Conservation (phyloP, 2,329 filamentous ascomycete species). For the Aspergillus sp. region DNA sequence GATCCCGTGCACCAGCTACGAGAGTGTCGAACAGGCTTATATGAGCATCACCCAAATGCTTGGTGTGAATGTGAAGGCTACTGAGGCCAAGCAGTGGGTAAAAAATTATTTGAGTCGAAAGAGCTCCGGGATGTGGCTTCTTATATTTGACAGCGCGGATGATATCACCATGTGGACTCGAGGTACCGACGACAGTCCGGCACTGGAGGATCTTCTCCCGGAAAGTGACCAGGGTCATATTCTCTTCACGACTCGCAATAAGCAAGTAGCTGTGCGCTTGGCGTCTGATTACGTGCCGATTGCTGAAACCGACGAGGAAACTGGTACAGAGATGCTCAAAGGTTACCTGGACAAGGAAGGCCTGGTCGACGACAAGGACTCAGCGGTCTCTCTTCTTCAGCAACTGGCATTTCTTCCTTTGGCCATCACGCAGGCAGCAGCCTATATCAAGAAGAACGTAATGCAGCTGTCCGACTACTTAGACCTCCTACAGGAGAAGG, state of each 20-base stretch:
- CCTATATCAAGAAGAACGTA: conserved; percentile 29
- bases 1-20: conserved; percentile 23
- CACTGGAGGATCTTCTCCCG: conserved; percentile 17
- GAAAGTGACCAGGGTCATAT: conserved; percentile 20
- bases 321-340: conserved; percentile 12
- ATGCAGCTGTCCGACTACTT: conserved; percentile 13
- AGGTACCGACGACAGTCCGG: not conserved
- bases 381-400: conserved; percentile 13
- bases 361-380: conserved; percentile 14
- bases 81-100: conserved; percentile 13
- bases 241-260: conserved; percentile 32
- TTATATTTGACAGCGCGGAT: conserved; percentile 32
- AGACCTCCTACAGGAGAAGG: conserved; percentile 20
- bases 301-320: not conserved
- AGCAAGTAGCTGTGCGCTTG: conserved; percentile 17
- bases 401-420: conserved; percentile 28
- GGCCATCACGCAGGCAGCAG: conserved; percentile 30
- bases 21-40: conserved; percentile 25
- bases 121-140: conserved; percentile 20
- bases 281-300: conserved; percentile 17
- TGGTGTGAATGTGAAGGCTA: not conserved
- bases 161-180: conserved; percentile 21
- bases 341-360: conserved; percentile 15
- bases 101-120: conserved; percentile 15
- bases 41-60: conserved; percentile 16